phyloP scores from a whole-genome alignment of 2,329 filamentous ascomycete genomes.

The Cryphonectria carpinicola region DNA sequence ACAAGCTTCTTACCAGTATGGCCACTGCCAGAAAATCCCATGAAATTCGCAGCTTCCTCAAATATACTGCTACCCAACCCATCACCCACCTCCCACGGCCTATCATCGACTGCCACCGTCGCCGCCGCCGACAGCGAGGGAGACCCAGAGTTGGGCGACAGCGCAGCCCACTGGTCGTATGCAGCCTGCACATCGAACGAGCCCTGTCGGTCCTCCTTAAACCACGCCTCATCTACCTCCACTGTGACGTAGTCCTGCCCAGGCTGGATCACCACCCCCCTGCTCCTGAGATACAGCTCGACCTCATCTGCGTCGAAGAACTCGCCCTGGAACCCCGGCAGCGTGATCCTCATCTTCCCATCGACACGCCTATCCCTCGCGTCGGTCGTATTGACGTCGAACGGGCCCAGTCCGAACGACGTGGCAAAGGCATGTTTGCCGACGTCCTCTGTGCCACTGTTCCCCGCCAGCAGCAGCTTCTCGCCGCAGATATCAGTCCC shows the following conservation, averaged over 20 bases:
- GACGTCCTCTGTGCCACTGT: conserved; percentile 40
- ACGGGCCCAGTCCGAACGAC: conserved; percentile 54
- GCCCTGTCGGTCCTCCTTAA: conserved; percentile 35
- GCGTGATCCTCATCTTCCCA: conserved; percentile 53
- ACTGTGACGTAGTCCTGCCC: conserved; percentile 63
- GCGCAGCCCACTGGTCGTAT: background rate
- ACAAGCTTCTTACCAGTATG: conserved; percentile 27
- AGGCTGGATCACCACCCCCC: conserved; percentile 65
- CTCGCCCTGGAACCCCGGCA: conserved; percentile 70
- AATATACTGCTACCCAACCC: background rate
- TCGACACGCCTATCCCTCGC: conserved; percentile 49
- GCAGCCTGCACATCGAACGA: background rate
- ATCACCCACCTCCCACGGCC: background rate
- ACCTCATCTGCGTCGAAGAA: conserved; percentile 81
- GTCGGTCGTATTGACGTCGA: conserved; percentile 43
- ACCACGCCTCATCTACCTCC: conserved; percentile 53
- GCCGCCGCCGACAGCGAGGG: conserved; percentile 3
- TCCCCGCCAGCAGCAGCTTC: conserved; percentile 39
- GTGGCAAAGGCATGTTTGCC: conserved; percentile 36
- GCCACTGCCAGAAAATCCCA: background rate
- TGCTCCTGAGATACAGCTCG: conserved; percentile 70
- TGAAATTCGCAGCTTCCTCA: background rate
- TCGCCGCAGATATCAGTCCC: background rate
- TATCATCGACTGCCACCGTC: background rate
- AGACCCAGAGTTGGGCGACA: background rate